These are phyloP conservation scores for Melampsora abietis-canadensis DNA, from an alignment of 1,284 basidiomycete genomes.

Conservation along the genomic window DNA sequence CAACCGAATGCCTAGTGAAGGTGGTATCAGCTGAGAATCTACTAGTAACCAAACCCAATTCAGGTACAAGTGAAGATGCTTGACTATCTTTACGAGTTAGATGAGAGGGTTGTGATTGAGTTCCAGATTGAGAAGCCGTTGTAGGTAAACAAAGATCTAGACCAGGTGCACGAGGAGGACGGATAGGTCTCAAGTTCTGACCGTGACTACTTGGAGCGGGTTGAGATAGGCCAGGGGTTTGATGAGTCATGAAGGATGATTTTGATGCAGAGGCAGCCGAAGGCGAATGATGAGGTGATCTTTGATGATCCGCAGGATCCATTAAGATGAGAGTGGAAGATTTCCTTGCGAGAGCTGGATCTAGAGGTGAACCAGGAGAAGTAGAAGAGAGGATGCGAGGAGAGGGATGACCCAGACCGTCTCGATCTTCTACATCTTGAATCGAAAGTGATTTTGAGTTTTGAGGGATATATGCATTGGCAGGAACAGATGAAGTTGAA, in stretches of 20 bases:
- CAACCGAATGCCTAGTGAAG: background rate
- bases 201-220: constrained; percentile 14
- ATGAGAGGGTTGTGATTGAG: background rate
- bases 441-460: constrained; percentile 22
- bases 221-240: background rate
- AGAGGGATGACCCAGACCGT: background rate
- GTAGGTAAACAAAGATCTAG: constrained; percentile 30
- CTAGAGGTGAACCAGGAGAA: background rate
- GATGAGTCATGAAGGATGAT: background rate
- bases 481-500: constrained; percentile 4
- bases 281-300: constrained; percentile 1
- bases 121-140: constrained; percentile 4
- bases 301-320: background rate
- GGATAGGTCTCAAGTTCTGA: background rate
- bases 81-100: background rate
- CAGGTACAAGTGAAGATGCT: background rate
- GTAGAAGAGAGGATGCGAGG: background rate
- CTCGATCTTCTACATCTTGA: constrained; percentile 1
- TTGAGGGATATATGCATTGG: constrained; percentile 4
- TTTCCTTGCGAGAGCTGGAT: background rate
- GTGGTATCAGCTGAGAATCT: background rate
- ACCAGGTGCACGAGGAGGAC: constrained; percentile 36
- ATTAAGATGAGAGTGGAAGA: background rate
- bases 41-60: background rate
- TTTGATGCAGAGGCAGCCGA: background rate